Percentiles rank a stretch among this genome's conserved stretches.
Evolutionary conservation across 306 rosid genomes (phyloP).

Genomic region (Begonia loranthoides): DNA sequence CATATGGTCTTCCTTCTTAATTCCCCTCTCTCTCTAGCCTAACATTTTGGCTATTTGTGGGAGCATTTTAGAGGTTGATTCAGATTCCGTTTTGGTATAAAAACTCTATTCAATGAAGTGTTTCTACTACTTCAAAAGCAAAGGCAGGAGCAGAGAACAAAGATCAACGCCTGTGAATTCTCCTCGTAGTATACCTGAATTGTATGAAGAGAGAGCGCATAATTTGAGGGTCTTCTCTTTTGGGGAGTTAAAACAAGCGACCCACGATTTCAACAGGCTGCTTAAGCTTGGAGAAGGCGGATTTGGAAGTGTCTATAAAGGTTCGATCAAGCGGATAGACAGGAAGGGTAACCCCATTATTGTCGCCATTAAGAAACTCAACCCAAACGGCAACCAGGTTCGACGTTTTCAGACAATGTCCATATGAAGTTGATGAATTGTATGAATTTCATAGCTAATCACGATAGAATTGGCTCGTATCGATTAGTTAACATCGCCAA

Average conservation of each 20-base stretch:
- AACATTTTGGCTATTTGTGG: background rate
- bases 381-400: constrained; percentile 72
- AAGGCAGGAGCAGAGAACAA: constrained; percentile 26
- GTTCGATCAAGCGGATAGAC: constrained; percentile 46
- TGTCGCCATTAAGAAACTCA: constrained; percentile 72
- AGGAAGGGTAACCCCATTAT: constrained; percentile 32
- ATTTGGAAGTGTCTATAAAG: constrained; percentile 76
- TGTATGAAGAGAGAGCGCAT: constrained; percentile 74
- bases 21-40: background rate
- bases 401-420: constrained; percentile 3
- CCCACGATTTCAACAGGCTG: constrained; percentile 46
- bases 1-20: background rate
- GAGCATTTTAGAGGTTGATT: too few relatives aligned
- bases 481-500: too few relatives aligned
- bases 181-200: constrained; percentile 54
- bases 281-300: constrained; percentile 89
- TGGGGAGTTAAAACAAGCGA: constrained; percentile 48
- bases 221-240: constrained; percentile 48
- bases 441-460: background rate
- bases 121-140: constrained; percentile 46
- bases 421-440: background rate
- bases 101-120: constrained; percentile 45
- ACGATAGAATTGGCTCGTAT: too few relatives aligned
- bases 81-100: background rate
- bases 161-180: constrained; percentile 57